A percentile compares a stretch with the other conserved stretches of the same genome.
phyloP scores from a whole-genome alignment of 306 rosid genomes.

The Abrus pulchellus region DNA sequence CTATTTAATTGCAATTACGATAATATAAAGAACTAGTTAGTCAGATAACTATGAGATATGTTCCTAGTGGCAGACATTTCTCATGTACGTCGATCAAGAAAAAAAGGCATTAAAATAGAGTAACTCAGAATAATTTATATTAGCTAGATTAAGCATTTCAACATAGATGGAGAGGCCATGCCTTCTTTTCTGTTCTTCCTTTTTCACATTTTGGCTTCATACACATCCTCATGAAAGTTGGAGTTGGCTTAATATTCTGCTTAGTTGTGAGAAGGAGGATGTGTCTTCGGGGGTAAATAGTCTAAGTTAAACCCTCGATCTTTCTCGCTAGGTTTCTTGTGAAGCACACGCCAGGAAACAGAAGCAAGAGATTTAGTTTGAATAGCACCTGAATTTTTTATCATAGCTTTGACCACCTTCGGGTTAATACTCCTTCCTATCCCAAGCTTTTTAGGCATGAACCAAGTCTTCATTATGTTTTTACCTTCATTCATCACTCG shows the following conservation, averaged over 20 bases:
- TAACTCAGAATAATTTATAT: background rate
- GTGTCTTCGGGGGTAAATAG: constrained; percentile 75
- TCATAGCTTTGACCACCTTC: constrained; percentile 26
- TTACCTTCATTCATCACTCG: constrained; percentile 37
- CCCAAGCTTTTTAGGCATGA: constrained; percentile 11
- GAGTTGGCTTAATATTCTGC: background rate
- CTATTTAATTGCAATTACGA: background rate
- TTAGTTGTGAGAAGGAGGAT: constrained; percentile 80
- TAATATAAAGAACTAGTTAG: no score
- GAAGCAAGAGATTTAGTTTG: constrained; percentile 44
- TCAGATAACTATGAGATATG: no score
- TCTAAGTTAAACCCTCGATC: constrained; percentile 68
- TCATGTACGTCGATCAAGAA: background rate
- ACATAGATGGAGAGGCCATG: background rate
- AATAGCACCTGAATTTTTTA: constrained; percentile 27
- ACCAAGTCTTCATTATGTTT: constrained; percentile 9
- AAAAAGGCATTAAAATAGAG: background rate
- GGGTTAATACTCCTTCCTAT: constrained; percentile 5
- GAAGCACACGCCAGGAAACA: constrained; percentile 64
- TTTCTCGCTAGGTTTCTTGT: constrained; percentile 56
- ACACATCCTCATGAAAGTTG: background rate
- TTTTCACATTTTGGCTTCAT: constrained; percentile 14
- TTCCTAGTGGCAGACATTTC: constrained; percentile 22
- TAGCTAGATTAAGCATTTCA: constrained; percentile 29
- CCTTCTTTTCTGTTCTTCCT: background rate